Conservation (phyloP, 495 filamentous ascomycete species). For the Podospora tetraspora region DNA sequence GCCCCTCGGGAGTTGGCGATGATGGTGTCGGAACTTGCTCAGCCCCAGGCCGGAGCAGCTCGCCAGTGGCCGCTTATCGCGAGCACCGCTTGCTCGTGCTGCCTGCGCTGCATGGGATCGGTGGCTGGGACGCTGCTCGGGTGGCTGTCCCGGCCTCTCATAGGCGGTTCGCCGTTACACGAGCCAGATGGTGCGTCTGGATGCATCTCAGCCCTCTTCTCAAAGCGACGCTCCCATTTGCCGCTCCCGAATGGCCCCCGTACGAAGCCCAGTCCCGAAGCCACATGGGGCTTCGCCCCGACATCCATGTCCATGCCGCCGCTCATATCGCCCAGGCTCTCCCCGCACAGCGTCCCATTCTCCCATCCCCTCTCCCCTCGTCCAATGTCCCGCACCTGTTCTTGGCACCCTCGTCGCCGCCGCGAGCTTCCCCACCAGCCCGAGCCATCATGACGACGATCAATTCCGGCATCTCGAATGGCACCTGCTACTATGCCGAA, state of each 20-base stretch:
- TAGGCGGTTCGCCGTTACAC: not conserved
- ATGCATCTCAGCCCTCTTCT: not conserved
- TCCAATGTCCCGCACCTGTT: not conserved
- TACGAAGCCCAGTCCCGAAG: not conserved
- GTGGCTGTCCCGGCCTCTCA: not conserved
- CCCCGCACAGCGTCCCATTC: not conserved
- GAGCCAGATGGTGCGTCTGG: not conserved
- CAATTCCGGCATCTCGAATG: constrained; percentile 20
- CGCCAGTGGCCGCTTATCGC: not conserved
- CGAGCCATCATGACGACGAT: constrained; percentile 12
- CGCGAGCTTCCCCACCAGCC: not conserved
- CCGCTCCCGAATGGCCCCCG: not conserved
- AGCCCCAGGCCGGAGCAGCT: not conserved
- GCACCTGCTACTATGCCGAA: constrained; percentile 22
- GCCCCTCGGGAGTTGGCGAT: not conserved
- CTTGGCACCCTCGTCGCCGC: not conserved
- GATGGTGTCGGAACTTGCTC: not conserved
- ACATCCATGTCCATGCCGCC: not conserved
- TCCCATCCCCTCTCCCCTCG: not conserved
- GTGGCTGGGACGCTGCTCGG: not conserved
- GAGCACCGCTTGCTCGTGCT: not conserved
- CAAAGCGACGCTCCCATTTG: not conserved
- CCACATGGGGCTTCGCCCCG: not conserved
- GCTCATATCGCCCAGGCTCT: constrained; percentile 1
- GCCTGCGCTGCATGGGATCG: not conserved